Evolutionary conservation across 805 yeast genomes (phyloP), one percentile per base, ranked within the genome.

Genomic region (Deakozyma indianensis): DNA sequence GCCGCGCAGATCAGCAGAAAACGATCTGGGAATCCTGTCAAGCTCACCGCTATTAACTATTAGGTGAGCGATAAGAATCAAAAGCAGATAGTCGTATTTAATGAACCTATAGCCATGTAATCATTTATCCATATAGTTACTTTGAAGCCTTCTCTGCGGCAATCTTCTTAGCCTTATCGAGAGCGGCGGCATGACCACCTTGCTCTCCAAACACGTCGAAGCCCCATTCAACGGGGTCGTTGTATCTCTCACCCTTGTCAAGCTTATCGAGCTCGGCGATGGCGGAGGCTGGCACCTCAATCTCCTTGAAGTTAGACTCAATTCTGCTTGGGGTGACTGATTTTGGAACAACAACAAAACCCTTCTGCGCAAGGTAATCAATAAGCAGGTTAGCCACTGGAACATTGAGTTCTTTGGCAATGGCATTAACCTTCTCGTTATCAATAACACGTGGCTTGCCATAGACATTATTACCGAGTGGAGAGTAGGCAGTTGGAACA

Each of bases 401-500:
- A 23, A 50, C 74, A 20, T 63, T 58, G 54, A 83, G 71, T 56
- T 75, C 75, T 45, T 71, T 58, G 21, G 85, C 83, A 35, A 83
- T 59, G 50, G 75, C 69, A 42, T 63, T 53, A 15, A 83, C 69
- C 11, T 67, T 53, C 11, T 78, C 77, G 41, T 77, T 61, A 48
- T 74, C 71, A 0, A 84, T 83, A 7, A 32, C 38, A 32, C 38
- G 38, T 4, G 38, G 38, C 38, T 32, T 32, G 38, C 38, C 38
- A 20, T 32, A 32, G 18, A 32, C 55, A 80, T 32, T 32, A 42
- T 83, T 83, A 9, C 62, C 56, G 53, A 84, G 67, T 22, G 94
- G 92, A 24, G 85, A 78, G 64, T 83, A 85, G 4, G 94, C 94
- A 58, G 80, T 80, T 45, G 80, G 59, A 27, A 67, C 59, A 48